Evolutionary conservation across 2,329 filamentous ascomycete genomes (phyloP).

Genomic region (Trichoderma sp.): DNA sequence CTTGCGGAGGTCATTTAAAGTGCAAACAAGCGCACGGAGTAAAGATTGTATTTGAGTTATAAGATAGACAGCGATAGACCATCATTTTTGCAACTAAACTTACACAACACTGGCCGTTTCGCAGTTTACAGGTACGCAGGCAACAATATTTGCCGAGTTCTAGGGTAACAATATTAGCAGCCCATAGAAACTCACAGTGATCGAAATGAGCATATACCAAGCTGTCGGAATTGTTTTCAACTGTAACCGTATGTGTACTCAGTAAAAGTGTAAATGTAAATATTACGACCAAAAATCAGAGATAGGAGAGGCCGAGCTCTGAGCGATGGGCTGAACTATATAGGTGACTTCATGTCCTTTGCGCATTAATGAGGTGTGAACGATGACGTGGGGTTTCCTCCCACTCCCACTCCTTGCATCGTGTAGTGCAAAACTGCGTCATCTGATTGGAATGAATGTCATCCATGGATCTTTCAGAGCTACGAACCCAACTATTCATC

Average conservation of each 20-base stretch:
- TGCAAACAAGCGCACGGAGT: not conserved
- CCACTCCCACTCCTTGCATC: not conserved
- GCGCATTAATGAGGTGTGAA: not conserved
- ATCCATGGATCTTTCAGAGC: not conserved
- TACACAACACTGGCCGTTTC: not conserved
- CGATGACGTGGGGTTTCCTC: not conserved
- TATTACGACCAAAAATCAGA: not conserved
- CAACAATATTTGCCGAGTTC: not conserved
- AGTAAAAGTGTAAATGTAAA: no score
- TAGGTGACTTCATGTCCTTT: not conserved
- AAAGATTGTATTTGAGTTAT: no score
- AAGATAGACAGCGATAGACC: not conserved
- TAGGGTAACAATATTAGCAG: not conserved
- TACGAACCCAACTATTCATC: not conserved
- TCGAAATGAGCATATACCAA: not conserved
- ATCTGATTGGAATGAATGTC: not conserved
- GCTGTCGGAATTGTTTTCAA: not conserved
- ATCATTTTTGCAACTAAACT: not conserved
- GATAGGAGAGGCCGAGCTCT: not conserved
- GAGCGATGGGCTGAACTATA: not conserved
- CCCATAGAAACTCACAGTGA: not conserved
- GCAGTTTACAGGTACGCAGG: not conserved
- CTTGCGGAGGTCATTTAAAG: no score
- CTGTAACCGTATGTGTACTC: rapidly evolving
- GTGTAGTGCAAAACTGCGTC: not conserved